Percentiles rank a stretch among this genome's conserved stretches.
phyloP scores from a whole-genome alignment of 768 basidiomycete species.

The Mycena epipterygia region DNA sequence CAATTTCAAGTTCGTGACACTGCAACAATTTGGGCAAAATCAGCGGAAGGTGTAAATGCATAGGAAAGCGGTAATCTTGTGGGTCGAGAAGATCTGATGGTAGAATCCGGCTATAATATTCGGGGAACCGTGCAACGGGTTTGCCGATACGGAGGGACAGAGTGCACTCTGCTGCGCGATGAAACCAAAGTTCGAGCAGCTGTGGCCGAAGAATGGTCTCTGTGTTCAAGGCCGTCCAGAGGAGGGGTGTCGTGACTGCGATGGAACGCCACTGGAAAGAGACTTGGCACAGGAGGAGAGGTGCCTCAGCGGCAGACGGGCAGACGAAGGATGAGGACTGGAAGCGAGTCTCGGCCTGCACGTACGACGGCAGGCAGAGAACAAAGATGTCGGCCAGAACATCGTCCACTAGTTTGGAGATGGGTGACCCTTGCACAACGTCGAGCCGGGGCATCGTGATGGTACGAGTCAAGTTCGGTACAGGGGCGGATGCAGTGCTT shows the following conservation, averaged over 20 bases:
- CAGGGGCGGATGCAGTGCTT: too few relatives aligned
- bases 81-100: too few relatives aligned
- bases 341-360: neutral
- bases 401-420: neutral
- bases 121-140: too few relatives aligned
- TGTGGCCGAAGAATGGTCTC: neutral
- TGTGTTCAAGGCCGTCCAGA: neutral
- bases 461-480: too few relatives aligned
- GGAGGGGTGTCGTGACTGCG: too few relatives aligned
- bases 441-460: too few relatives aligned
- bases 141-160: too few relatives aligned
- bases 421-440: too few relatives aligned
- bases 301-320: neutral
- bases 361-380: neutral
- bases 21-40: neutral
- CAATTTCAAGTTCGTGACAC: neutral
- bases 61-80: neutral
- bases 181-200: neutral
- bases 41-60: neutral
- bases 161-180: neutral
- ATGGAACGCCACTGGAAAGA: too few relatives aligned
- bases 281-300: too few relatives aligned
- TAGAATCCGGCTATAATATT: neutral
- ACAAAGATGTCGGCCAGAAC: neutral
- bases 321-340: neutral